Evolutionary conservation across 495 filamentous ascomycete genomes (phyloP), one percentile per base, ranked within the genome.

Genomic region (Talaromyces wortmannii): DNA sequence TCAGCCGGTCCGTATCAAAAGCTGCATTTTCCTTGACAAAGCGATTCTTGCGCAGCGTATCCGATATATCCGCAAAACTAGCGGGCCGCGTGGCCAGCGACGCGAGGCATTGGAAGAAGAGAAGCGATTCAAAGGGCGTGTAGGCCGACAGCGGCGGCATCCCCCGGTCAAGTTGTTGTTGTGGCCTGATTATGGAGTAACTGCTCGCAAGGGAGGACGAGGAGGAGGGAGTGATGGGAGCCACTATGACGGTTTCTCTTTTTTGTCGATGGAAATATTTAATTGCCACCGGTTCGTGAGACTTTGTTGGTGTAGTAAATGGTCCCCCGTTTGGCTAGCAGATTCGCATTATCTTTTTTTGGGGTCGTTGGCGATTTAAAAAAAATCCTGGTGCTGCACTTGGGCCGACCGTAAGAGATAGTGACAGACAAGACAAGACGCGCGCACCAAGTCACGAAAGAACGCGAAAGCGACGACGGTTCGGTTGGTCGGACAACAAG

Each of bases 91-190:
- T 71, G 62, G 88, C 87, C 66, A 84, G 78, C 42, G 79, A 68
- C 48, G 81, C 80, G 47, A 98, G 82, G 8, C 87, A 85, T 69
- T 95, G 91, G 72, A 96, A 94, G 58, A 98, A 82, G 54, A 97
- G 80, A 16, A 97, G 79, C 33, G 82, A 84, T 78, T 97, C 92
- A 74, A 96, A 87, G 52, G 87, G 86, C 57, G 91, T 92, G 71
- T 91, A 92, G 59, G 80, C 70, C 59, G 79, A 78, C 67, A 83
- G 67, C 64, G 74, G 71, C 77, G 78, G 73, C 76, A 78, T 78
- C 62, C 70, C 74, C 71, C 72, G 74, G 72, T 73, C 68, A 66
- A 70, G 23, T 23, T 70, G 71, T 64, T 64, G 55, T 8, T 10
- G 13, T 13, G 36, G 36, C 36, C 13, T 13, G 36, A 40, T 36